These are phyloP conservation scores for Symmetrospora coprosmae DNA, from an alignment of 768 basidiomycete genomes.

Conservation along the genomic window DNA sequence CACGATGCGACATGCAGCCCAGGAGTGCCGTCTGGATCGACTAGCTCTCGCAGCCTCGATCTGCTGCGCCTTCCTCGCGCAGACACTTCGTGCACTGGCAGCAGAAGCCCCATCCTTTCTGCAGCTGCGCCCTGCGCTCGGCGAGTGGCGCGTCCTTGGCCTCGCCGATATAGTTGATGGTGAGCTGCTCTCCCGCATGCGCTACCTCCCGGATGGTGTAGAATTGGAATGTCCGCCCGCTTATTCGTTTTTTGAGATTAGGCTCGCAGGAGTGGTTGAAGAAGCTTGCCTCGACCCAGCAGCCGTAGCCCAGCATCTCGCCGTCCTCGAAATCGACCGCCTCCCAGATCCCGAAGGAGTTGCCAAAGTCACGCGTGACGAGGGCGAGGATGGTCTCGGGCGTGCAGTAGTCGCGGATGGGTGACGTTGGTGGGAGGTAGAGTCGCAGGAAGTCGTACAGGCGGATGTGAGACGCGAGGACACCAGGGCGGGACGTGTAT, in stretches of 20 bases:
- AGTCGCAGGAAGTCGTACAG: slow-evolving; percentile 4
- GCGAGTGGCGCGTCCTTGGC: not conserved
- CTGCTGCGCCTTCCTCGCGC: not conserved
- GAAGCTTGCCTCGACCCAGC: slow-evolving; percentile 26
- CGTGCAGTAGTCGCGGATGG: not conserved
- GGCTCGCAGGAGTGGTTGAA: slow-evolving; percentile 28
- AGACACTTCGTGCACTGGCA: slow-evolving; percentile 3
- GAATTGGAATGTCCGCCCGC: not conserved
- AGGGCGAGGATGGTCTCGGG: slow-evolving; percentile 11
- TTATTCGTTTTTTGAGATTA: not conserved
- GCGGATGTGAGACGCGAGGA: not conserved
- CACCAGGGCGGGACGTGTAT: not conserved
- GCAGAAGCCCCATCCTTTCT: slow-evolving; percentile 6
- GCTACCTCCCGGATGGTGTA: not conserved
- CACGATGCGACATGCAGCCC: too few species aligned
- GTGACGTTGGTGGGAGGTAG: not conserved
- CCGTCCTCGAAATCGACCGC: slow-evolving; percentile 18
- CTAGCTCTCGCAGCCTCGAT: too few species aligned
- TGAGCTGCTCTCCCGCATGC: not conserved
- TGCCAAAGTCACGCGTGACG: slow-evolving; percentile 24
- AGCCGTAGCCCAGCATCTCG: slow-evolving; percentile 31
- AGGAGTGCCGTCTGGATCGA: too few species aligned
- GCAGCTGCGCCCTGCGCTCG: slow-evolving; percentile 1
- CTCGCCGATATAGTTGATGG: slow-evolving; percentile 17
- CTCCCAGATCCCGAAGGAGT: slow-evolving; percentile 29